These are phyloP conservation scores for Podila epigama DNA, from an alignment of 192 early-diverging fungal genomes.

Conservation along the genomic window DNA sequence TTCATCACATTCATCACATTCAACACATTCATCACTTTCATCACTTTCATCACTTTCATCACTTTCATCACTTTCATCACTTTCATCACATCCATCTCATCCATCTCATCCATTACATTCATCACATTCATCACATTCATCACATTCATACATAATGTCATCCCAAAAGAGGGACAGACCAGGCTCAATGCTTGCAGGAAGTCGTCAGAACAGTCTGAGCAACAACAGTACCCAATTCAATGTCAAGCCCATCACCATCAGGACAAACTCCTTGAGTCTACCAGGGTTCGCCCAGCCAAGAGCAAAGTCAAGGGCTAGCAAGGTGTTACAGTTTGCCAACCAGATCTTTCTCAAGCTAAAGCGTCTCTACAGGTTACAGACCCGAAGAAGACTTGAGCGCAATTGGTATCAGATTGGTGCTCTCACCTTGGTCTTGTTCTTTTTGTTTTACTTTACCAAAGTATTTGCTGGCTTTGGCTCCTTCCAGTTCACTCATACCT, in stretches of 20 bases:
- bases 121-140: background rate
- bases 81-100: background rate
- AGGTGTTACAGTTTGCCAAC: constrained; percentile 11
- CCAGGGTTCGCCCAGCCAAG: constrained; percentile 27
- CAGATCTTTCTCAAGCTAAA: constrained; percentile 18
- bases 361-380: constrained; percentile 36
- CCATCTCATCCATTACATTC: background rate
- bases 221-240: constrained; percentile 19
- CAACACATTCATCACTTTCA: background rate
- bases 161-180: background rate
- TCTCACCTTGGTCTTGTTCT: constrained; percentile 1
- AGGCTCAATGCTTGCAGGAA: background rate
- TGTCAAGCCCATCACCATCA: constrained; percentile 46
- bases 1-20: background rate
- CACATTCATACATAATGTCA: background rate
- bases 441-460: constrained; percentile 7
- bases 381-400: constrained; percentile 24
- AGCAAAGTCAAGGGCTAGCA: constrained; percentile 2
- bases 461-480: constrained; percentile 5
- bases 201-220: background rate
- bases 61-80: background rate
- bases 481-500: constrained; percentile 1
- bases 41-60: background rate
- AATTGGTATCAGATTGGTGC: constrained; percentile 29
- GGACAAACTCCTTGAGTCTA: constrained; percentile 25